phyloP scores from a whole-genome alignment of 129 eudicot species.

The Glebionis coronaria region DNA sequence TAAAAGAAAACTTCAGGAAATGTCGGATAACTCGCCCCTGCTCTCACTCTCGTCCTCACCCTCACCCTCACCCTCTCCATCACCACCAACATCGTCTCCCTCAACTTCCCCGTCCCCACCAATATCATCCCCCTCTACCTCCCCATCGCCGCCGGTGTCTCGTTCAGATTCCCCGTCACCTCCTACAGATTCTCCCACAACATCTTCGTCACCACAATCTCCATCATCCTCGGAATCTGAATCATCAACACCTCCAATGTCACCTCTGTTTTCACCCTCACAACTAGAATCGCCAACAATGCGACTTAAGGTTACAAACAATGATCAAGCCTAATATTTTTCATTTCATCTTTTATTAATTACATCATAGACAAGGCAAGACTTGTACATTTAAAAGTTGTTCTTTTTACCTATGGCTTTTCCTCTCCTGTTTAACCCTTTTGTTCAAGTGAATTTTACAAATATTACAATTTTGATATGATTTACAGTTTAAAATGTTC shows the following conservation, averaged over 20 bases:
- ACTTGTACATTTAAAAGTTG: conserved; percentile 35
- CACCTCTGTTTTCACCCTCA: conserved; percentile 50
- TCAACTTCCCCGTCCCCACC: conserved; percentile 31
- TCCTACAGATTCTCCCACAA: conserved; percentile 10
- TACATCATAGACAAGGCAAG: conserved; percentile 34
- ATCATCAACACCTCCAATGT: conserved; percentile 18
- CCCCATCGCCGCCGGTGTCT: conserved; percentile 21
- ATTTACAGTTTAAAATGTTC: conserved; percentile 10
- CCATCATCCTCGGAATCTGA: conserved; percentile 10
- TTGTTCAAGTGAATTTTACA: conserved; percentile 29
- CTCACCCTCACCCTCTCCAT: conserved; percentile 7
- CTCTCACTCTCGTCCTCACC: conserved; percentile 28
- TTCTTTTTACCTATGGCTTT: conserved; percentile 10
- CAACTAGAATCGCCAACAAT: conserved; percentile 62
- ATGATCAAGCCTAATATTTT: conserved; percentile 35
- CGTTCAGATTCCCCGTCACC: conserved; percentile 32
- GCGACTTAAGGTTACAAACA: conserved; percentile 46
- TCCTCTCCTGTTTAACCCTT: conserved; percentile 22
- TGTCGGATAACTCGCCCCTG: conserved; percentile 33
- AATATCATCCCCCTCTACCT: conserved; percentile 13
- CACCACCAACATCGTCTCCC: conserved; percentile 16
- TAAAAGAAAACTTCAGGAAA: conserved; percentile 64
- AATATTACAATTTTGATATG: conserved; percentile 41
- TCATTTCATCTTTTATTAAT: conserved; percentile 21
- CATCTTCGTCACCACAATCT: conserved; percentile 23